Evolutionary conservation across 495 filamentous ascomycete genomes (phyloP).

Genomic region (Neurospora discreta): DNA sequence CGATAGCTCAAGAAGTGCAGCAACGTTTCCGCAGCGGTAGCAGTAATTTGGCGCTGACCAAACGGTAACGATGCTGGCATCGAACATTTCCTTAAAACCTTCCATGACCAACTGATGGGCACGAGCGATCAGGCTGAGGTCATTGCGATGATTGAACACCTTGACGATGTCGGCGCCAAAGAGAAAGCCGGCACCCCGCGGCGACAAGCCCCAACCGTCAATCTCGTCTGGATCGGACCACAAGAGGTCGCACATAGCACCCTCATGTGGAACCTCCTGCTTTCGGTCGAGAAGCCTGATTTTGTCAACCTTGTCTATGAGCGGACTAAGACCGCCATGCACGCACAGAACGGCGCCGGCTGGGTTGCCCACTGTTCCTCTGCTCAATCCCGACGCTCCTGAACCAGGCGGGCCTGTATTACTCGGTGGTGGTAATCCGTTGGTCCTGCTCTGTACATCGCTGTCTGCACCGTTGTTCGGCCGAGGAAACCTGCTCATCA

Average conservation of each 20-base stretch:
- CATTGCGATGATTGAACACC: conserved; percentile 86
- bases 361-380: conserved; percentile 51
- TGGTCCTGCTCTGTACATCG: conserved; percentile 25
- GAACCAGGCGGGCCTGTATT: conserved; percentile 68
- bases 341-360: conserved; percentile 88
- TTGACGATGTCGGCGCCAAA: conserved; percentile 96
- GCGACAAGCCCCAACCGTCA: conserved; percentile 92
- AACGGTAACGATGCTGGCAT: conserved; percentile 86
- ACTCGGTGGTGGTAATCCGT: conserved; percentile 23
- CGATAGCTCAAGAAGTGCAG: conserved; percentile 83
- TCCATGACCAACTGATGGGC: conserved; percentile 99
- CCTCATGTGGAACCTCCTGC: conserved; percentile 97
- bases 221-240: conserved; percentile 99
- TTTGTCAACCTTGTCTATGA: conserved; percentile 91
- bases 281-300: conserved; percentile 92
- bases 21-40: conserved; percentile 95
- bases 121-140: conserved; percentile 80
- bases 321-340: conserved; percentile 82
- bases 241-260: conserved; percentile 95
- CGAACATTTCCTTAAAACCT: conserved; percentile 99
- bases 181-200: conserved; percentile 89
- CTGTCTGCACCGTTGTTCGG: conserved; percentile 16
- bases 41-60: conserved; percentile 98
- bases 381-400: conserved; percentile 55
- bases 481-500: conserved; percentile 62